Conservation (phyloP, 2,329 filamentous ascomycete species). For the Penicillium sp. region DNA sequence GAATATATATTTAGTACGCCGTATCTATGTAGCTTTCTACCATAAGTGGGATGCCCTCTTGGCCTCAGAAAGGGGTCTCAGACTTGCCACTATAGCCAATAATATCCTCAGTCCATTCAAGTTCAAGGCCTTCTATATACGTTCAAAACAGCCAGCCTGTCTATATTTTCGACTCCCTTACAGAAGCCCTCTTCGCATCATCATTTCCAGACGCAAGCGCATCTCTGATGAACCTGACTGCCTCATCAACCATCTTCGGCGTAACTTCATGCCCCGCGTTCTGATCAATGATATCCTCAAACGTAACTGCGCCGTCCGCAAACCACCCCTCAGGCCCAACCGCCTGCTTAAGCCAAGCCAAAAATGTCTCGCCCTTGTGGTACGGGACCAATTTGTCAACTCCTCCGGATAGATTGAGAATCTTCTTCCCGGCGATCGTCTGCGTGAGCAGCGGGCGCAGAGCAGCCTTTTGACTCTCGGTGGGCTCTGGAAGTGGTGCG, state of each 20-base stretch:
- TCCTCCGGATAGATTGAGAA: constrained; percentile 59
- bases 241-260: constrained; percentile 59
- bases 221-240: constrained; percentile 58
- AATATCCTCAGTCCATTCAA: not conserved
- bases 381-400: constrained; percentile 67
- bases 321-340: constrained; percentile 51
- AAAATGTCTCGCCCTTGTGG: constrained; percentile 59
- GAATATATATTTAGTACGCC: not conserved
- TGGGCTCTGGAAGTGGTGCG: constrained; percentile 41
- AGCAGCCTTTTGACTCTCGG: constrained; percentile 49
- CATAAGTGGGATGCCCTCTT: not conserved
- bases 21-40: not conserved
- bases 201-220: constrained; percentile 39
- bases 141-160: not conserved
- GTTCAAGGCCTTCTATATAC: not conserved
- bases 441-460: constrained; percentile 50
- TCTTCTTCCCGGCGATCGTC: constrained; percentile 56
- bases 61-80: not conserved
- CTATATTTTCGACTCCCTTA: constrained; percentile 44
- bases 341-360: constrained; percentile 59
- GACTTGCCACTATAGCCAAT: not conserved
- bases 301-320: constrained; percentile 54
- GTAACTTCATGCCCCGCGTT: constrained; percentile 65
- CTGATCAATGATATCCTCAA: constrained; percentile 63
- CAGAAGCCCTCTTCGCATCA: constrained; percentile 26